A percentile compares a stretch with the other conserved stretches of the same genome.
Evolutionary conservation across 192 early-diverging fungal species (phyloP).

Genomic region (Backusella luteola): DNA sequence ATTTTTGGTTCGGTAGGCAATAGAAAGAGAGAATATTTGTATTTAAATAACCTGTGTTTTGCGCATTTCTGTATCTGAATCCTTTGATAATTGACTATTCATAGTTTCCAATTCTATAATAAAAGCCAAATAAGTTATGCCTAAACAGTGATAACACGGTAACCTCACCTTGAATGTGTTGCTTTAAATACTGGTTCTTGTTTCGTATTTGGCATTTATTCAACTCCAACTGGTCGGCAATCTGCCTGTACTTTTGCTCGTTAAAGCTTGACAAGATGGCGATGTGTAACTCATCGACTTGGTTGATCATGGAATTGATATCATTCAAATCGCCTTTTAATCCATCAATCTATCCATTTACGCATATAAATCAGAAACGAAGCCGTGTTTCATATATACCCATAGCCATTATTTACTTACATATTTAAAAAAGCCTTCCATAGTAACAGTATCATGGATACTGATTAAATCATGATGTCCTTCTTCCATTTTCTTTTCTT

Average conservation of each 20-base stretch:
- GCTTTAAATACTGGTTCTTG: background rate
- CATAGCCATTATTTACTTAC: background rate
- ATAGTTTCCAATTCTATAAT: background rate
- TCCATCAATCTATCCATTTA: background rate
- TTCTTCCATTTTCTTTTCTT: background rate
- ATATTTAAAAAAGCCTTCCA: background rate
- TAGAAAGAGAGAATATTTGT: too few relatives aligned
- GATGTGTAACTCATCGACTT: background rate
- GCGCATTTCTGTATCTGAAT: conserved; percentile 14
- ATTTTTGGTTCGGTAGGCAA: background rate
- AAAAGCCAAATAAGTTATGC: too few relatives aligned
- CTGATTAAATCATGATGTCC: background rate
- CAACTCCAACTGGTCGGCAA: background rate
- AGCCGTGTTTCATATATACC: too few relatives aligned
- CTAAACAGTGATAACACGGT: too few relatives aligned
- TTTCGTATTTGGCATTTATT: background rate
- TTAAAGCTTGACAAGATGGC: background rate
- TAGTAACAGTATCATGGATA: background rate
- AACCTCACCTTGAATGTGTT: background rate
- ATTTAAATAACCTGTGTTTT: background rate
- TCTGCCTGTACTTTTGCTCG: background rate
- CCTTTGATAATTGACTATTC: conserved; percentile 4
- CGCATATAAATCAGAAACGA: background rate
- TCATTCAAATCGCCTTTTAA: background rate
- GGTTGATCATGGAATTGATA: background rate